These are phyloP conservation scores for Exophiala xenobiotica DNA, from an alignment of 2,329 filamentous ascomycete genomes.

Conservation along the genomic window DNA sequence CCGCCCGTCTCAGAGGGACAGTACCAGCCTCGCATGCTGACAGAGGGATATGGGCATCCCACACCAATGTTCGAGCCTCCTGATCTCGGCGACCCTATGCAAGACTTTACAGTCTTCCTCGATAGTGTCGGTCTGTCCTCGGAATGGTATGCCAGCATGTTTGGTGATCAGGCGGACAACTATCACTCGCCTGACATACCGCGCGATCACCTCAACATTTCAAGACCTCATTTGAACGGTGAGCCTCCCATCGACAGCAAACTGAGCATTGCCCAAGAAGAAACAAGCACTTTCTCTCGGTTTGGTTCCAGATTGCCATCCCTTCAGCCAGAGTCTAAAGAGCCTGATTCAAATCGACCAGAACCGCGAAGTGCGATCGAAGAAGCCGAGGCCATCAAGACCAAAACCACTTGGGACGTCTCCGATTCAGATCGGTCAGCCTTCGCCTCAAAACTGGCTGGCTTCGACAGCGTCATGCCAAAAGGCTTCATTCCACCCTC, in stretches of 20 bases:
- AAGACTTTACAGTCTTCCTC: slow-evolving; percentile 50
- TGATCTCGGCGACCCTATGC: slow-evolving; percentile 49
- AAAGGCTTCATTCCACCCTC: slow-evolving; percentile 50
- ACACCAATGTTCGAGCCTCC: slow-evolving; percentile 44
- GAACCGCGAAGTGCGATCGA: slow-evolving; percentile 42
- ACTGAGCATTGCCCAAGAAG: slow-evolving; percentile 39
- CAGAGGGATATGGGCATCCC: slow-evolving; percentile 28
- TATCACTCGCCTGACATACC: slow-evolving; percentile 40
- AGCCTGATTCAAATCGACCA: slow-evolving; percentile 37
- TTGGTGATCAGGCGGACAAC: slow-evolving; percentile 38
- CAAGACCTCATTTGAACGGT: slow-evolving; percentile 39
- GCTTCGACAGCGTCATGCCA: slow-evolving; percentile 48
- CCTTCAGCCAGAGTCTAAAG: slow-evolving; percentile 47
- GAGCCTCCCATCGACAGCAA: slow-evolving; percentile 43
- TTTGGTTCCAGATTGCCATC: slow-evolving; percentile 50
- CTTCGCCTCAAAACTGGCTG: slow-evolving; percentile 46
- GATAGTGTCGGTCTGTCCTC: slow-evolving; percentile 51
- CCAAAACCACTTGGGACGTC: slow-evolving; percentile 48
- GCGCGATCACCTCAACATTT: slow-evolving; percentile 36
- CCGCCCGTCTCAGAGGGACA: slow-evolving; percentile 27
- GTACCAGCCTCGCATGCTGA: slow-evolving; percentile 29
- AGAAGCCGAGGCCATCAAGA: slow-evolving; percentile 36
- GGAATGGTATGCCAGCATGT: slow-evolving; percentile 50
- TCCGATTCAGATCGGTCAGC: slow-evolving; percentile 47
- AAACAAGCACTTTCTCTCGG: slow-evolving; percentile 46